Evolutionary conservation across 129 eudicot species (phyloP).

Genomic region (Arctium lappa): DNA sequence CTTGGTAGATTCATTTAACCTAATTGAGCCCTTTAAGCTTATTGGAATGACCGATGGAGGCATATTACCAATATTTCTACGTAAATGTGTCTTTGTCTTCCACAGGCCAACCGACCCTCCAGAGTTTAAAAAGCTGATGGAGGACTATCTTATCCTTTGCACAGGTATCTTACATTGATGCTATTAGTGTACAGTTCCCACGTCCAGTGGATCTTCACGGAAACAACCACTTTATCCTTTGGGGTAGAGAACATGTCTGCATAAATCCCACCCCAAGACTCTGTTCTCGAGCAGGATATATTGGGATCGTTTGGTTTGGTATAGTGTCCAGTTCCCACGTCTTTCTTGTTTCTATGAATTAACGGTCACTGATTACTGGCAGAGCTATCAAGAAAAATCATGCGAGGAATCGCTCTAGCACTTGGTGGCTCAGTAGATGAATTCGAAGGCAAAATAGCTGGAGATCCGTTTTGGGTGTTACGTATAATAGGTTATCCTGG

Average conservation of each 20-base stretch:
- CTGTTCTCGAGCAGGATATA: no score
- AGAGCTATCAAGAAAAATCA: conserved; percentile 81
- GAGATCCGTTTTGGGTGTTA: conserved; percentile 93
- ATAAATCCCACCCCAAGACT: no score
- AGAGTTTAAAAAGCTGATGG: conserved; percentile 53
- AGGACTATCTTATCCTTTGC: conserved; percentile 70
- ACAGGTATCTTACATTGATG: conserved; percentile 48
- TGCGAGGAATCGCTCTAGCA: conserved; percentile 89
- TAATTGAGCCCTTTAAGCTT: neutral
- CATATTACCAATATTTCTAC: neutral
- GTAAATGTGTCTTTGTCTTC: neutral
- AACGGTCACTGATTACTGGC: conserved; percentile 2
- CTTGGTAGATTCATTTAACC: neutral
- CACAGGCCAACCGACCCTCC: conserved; percentile 81
- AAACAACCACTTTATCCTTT: no score
- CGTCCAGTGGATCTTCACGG: no score
- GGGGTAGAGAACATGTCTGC: no score
- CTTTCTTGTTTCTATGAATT: neutral
- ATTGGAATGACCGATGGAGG: neutral
- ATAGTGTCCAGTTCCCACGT: neutral
- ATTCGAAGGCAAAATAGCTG: conserved; percentile 84
- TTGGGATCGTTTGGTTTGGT: no score
- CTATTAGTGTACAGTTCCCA: neutral
- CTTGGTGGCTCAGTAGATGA: conserved; percentile 67
- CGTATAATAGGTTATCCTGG: conserved; percentile 93